phyloP scores from a whole-genome alignment of 2,329 filamentous ascomycete genomes.

The Diatrype stigma region DNA sequence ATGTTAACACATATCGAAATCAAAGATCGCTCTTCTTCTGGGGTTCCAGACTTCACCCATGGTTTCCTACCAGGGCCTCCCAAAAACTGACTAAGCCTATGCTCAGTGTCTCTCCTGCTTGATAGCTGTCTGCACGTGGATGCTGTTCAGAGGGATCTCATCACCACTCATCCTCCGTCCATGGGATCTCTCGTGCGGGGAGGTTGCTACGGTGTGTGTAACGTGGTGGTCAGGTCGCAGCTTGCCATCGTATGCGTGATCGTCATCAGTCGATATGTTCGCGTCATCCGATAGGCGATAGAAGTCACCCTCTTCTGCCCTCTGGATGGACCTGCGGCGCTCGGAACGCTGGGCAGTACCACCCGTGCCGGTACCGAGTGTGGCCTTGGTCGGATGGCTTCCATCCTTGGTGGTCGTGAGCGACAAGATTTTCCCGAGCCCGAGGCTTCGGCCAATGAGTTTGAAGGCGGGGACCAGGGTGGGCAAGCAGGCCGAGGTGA shows the following conservation, averaged over 20 bases:
- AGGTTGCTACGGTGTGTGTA: conserved; percentile 28
- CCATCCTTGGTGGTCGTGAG: conserved; percentile 5
- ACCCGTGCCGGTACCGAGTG: background rate
- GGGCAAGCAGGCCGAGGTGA: conserved; percentile 50
- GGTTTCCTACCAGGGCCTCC: too few species aligned
- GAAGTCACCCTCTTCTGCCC: conserved; percentile 18
- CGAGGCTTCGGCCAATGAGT: conserved; percentile 32
- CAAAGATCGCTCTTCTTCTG: too few species aligned
- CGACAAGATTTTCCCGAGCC: conserved; percentile 22
- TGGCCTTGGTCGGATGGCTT: background rate
- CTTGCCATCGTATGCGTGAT: conserved; percentile 11
- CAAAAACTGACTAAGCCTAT: too few species aligned
- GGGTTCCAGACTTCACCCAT: too few species aligned
- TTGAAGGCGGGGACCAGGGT: conserved; percentile 44
- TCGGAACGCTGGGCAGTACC: background rate
- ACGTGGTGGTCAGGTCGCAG: conserved; percentile 31
- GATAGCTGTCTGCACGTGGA: conserved; percentile 35
- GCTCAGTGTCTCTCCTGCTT: conserved; percentile 11
- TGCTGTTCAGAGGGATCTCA: conserved; percentile 35
- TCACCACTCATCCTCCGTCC: conserved; percentile 27
- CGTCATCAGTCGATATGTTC: conserved; percentile 9
- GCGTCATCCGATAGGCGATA: conserved; percentile 31
- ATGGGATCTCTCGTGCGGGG: conserved; percentile 18
- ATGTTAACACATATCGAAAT: too few species aligned
- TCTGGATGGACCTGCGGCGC: conserved; percentile 4